phyloP scores from a whole-genome alignment of 768 basidiomycete genomes.

The Mycena rosella region DNA sequence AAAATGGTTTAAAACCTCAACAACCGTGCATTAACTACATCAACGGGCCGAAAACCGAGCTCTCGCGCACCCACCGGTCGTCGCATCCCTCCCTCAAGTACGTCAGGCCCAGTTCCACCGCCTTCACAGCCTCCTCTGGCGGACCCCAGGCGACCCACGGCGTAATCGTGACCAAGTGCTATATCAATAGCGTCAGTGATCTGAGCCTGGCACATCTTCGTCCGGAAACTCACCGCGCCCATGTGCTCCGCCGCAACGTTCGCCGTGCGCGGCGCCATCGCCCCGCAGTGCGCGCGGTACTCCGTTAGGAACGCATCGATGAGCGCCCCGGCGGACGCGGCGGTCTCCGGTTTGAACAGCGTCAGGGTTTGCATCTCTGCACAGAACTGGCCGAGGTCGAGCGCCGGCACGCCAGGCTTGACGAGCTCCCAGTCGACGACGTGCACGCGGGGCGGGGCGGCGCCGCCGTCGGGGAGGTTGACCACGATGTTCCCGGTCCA shows the following conservation, averaged over 20 bases:
- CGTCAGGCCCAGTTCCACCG: constrained; percentile 18
- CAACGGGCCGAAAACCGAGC: constrained; percentile 20
- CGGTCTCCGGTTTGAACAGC: constrained; percentile 59
- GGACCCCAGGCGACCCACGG: constrained; percentile 24
- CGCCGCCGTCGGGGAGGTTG: constrained; percentile 42
- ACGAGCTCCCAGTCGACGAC: constrained; percentile 77
- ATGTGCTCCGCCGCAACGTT: constrained; percentile 28
- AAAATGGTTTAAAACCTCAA: no score
- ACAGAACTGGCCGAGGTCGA: constrained; percentile 76
- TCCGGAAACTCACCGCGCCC: constrained; percentile 32
- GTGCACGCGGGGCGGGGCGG: constrained; percentile 48
- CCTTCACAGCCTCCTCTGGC: constrained; percentile 30
- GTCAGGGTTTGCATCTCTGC: constrained; percentile 69
- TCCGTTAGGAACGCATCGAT: constrained; percentile 59
- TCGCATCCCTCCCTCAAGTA: constrained; percentile 26
- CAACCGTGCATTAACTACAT: constrained; percentile 13
- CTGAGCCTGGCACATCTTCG: no score
- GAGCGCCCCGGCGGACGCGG: constrained; percentile 50
- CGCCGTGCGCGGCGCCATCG: constrained; percentile 14
- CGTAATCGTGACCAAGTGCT: constrained; percentile 26
- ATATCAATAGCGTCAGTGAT: neutral
- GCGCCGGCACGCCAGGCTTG: constrained; percentile 66
- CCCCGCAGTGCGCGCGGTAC: constrained; percentile 48
- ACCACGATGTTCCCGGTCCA: constrained; percentile 80
- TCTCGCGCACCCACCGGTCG: constrained; percentile 27